Percentiles rank a stretch among this genome's conserved stretches.
Evolutionary conservation across 2,329 filamentous ascomycete genomes (phyloP).

Genomic region (Colletotrichum falcatum): DNA sequence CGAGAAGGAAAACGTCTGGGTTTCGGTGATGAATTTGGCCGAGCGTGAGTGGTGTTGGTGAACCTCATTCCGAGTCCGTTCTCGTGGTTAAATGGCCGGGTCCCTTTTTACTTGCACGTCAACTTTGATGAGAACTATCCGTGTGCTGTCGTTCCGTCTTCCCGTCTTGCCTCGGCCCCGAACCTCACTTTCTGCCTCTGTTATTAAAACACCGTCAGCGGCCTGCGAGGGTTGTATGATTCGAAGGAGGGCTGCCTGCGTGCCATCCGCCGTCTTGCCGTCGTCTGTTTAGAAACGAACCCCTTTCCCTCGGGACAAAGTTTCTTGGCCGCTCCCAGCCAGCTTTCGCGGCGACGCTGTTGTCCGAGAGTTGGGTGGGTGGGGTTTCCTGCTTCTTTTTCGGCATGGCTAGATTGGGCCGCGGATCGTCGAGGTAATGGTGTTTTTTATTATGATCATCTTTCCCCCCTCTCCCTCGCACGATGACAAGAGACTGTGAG

Average conservation of each 20-base stretch:
- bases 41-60: not conserved
- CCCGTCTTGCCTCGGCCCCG: not conserved
- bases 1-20: slow-evolving; percentile 13
- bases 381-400: not conserved
- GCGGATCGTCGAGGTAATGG: not conserved
- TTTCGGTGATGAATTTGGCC: not conserved
- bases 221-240: not conserved
- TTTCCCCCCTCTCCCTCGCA: no score
- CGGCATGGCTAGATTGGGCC: not conserved
- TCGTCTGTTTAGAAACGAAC: not conserved
- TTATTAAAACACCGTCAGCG: not conserved
- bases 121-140: not conserved
- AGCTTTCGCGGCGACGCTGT: not conserved
- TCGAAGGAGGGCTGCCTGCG: not conserved
- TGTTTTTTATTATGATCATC: not conserved
- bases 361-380: not conserved
- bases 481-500: not conserved
- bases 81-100: not conserved
- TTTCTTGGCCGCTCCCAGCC: no score
- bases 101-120: not conserved
- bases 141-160: not conserved
- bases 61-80: not conserved
- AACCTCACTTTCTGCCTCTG: no score
- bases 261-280: not conserved
- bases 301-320: not conserved